Base-by-base conservation (phyloP, 495 filamentous ascomycete genomes). In the Hyphodiscus hymeniophilus region DNA sequence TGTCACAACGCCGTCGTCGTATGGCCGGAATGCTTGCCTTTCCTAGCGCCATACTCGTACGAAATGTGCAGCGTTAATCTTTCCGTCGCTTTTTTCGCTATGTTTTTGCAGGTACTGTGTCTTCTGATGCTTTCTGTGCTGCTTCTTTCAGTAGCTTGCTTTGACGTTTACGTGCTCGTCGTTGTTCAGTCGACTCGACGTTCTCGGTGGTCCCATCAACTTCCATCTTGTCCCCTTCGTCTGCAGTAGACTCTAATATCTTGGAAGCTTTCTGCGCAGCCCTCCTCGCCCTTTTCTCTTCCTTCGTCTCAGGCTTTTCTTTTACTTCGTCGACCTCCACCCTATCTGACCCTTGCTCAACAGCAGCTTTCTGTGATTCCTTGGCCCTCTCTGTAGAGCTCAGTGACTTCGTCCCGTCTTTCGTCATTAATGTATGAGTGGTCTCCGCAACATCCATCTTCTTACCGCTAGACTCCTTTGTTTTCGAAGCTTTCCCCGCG, bases 91-190 rank as follows among this genome's bases (percentile, higher is more conserved):
- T 54, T 34, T 62, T 52, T 47, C 56, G 54, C 35, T 57, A 48
- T 6, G 38, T 7, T 22, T 48, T 50, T 15, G 54, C 41, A 7
- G 39, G 35, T 17, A 28, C 20, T 20, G 17, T 51, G 34, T 50
- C 54, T 33, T 54, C 57, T 38, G 33, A 26, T 12, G 16, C 26
- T 0, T 17, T 40, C 20, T 42, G 7, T 15, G 65, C 67, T 10
- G 62, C 63, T 51, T 77, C 71, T 55, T 69, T 70, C 45, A 59
- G 58, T n/a, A 63, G 62, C 42, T 69, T 67, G 52, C 64, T 56
- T 47, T 33, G 51, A 48, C 33, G 39, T 55, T 54, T 60, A 21
- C 57, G 38, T 47, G 52, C 57, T 16, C 32, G 38, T 30, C 56
- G 59, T 43, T 66, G 56, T 42, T 68, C 66, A 51, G 68, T 76